Percentiles rank a stretch among this genome's conserved stretches.
Conservation (phyloP, 345 rosid species). For the Sonneratia caseolaris region DNA sequence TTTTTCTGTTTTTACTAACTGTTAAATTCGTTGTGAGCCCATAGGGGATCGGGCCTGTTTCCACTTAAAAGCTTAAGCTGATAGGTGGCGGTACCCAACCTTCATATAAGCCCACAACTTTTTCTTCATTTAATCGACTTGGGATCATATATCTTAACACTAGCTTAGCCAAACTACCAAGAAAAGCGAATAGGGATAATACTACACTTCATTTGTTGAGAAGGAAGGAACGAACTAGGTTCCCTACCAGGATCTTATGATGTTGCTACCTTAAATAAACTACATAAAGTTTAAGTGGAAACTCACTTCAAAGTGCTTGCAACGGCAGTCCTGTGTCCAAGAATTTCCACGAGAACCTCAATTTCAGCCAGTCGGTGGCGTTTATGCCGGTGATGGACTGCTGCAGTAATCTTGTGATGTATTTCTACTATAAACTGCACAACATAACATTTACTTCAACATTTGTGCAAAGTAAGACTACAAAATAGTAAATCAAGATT, state of each 20-base stretch:
- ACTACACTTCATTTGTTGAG: neutral
- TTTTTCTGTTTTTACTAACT: neutral
- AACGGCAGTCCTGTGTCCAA: slow-evolving; percentile 68
- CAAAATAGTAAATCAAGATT: neutral
- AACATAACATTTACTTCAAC: slow-evolving; percentile 7
- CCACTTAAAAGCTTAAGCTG: no score
- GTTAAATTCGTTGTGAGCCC: no score
- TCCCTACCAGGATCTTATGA: neutral
- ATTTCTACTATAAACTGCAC: slow-evolving; percentile 76
- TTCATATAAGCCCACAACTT: no score
- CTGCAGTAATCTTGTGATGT: slow-evolving; percentile 66
- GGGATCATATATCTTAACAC: no score
- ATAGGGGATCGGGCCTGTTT: no score
- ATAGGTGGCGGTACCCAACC: no score
- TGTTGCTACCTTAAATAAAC: neutral
- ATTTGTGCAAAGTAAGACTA: neutral
- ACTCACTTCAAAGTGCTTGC: slow-evolving; percentile 75
- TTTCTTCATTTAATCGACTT: no score
- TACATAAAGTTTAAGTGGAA: neutral
- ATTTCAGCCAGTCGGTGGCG: slow-evolving; percentile 66
- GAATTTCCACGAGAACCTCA: slow-evolving; percentile 68
- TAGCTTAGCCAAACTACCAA: neutral
- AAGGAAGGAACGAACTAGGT: neutral
- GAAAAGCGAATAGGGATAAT: neutral
- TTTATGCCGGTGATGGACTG: slow-evolving; percentile 68